phyloP scores from a whole-genome alignment of 176 grass and related monocot genomes.

The Puccinellia tenuiflora region DNA sequence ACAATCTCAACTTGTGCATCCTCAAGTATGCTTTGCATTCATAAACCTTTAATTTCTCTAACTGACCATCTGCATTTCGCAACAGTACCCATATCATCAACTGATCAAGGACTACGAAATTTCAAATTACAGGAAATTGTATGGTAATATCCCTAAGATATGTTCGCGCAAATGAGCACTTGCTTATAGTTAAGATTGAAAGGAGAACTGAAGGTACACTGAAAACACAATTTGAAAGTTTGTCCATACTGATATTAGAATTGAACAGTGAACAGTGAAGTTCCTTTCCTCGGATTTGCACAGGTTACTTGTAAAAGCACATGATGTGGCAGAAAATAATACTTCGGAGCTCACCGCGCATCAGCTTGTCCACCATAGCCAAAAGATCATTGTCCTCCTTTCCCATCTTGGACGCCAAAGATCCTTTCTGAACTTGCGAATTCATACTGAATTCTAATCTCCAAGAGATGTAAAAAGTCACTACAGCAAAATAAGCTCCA shows the following conservation, averaged over 20 bases:
- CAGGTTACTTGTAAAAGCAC: neutral
- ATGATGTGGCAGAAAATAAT: neutral
- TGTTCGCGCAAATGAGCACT: neutral
- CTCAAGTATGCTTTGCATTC: conserved; percentile 68
- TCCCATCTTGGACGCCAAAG: neutral
- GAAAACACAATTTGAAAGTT: neutral
- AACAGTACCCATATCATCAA: neutral
- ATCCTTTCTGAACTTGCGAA: conserved; percentile 19
- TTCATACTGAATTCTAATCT: neutral
- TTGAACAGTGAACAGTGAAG: neutral
- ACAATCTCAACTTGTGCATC: conserved; percentile 51
- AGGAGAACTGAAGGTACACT: neutral
- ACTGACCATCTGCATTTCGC: conserved; percentile 37
- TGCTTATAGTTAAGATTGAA: neutral
- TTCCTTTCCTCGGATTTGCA: neutral
- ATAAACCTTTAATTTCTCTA: conserved; percentile 50
- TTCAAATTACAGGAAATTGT: neutral
- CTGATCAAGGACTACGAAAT: neutral
- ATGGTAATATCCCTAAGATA: neutral
- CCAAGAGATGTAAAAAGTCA: neutral
- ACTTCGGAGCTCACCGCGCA: conserved; percentile 10
- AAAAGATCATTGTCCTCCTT: conserved; percentile 28
- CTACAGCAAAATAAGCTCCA: neutral
- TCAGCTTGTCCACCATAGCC: conserved; percentile 25
- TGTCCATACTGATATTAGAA: neutral